Percentiles rank a stretch among this genome's conserved stretches.
phyloP scores from a whole-genome alignment of 345 rosid genomes.

The Syzygium oleosum region DNA sequence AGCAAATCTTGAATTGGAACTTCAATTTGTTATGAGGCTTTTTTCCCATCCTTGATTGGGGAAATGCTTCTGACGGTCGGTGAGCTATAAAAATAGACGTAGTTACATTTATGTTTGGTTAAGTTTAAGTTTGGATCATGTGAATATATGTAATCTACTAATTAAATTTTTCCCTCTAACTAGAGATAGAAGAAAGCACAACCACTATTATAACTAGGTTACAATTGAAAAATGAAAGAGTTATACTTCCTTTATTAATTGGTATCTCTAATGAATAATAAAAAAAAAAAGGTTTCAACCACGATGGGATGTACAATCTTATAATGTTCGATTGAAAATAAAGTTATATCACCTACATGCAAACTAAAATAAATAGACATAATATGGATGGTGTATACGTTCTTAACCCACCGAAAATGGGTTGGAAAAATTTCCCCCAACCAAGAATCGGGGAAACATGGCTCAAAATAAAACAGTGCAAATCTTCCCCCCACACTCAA shows the following conservation, averaged over 20 bases:
- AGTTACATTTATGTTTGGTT: not conserved
- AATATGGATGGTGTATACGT: not conserved
- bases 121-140: not conserved
- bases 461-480: not conserved
- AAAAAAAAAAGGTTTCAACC: no score
- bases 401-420: not conserved
- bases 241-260: no score
- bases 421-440: not conserved
- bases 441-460: not conserved
- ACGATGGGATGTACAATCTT: no score
- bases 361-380: not conserved
- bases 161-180: not conserved
- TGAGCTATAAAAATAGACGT: not conserved
- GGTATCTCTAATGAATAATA: no score
- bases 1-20: not conserved
- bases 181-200: not conserved
- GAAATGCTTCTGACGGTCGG: not conserved
- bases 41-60: not conserved
- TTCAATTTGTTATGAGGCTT: not conserved
- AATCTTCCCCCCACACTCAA: not conserved
- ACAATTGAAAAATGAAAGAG: no score
- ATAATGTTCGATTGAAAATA: no score
- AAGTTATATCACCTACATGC: not conserved
- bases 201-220: not conserved
- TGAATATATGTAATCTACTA: not conserved